phyloP scores from a whole-genome alignment of 2,329 filamentous ascomycete genomes.

The Aureobasidium sp. region DNA sequence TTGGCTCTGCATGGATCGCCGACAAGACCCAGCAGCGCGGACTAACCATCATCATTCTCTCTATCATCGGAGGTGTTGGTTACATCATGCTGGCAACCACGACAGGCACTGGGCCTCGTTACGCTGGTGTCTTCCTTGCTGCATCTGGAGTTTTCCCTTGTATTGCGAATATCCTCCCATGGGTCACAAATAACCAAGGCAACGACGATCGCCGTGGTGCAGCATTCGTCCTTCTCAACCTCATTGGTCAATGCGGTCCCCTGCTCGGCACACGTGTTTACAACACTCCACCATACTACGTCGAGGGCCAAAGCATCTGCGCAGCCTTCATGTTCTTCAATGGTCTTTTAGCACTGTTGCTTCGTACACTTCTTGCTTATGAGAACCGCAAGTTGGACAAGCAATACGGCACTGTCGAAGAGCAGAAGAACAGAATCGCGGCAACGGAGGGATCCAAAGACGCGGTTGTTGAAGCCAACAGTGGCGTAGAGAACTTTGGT shows the following conservation, averaged over 20 bases:
- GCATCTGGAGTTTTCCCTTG: conserved; percentile 24
- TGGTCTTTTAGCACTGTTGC: conserved; percentile 43
- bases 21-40: conserved; percentile 60
- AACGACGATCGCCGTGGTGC: conserved; percentile 19
- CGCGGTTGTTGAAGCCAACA: conserved; percentile 6
- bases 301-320: conserved; percentile 52
- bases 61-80: conserved; percentile 51
- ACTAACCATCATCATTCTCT: conserved; percentile 50
- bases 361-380: conserved; percentile 48
- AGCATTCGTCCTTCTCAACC: conserved; percentile 40
- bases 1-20: conserved; percentile 54
- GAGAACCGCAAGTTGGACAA: conserved; percentile 54
- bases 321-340: conserved; percentile 55
- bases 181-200: conserved; percentile 25
- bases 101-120: conserved; percentile 42
- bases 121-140: conserved; percentile 30
- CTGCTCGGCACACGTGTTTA: conserved; percentile 48
- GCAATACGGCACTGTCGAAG: conserved; percentile 33
- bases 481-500: conserved; percentile 26
- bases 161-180: conserved; percentile 21
- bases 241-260: conserved; percentile 75
- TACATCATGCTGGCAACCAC: conserved; percentile 59
- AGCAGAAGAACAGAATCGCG: conserved; percentile 18
- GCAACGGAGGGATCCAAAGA: conserved; percentile 14
- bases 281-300: conserved; percentile 44